phyloP scores from a whole-genome alignment of 768 basidiomycete genomes.

The Termitomyces titanicus region DNA sequence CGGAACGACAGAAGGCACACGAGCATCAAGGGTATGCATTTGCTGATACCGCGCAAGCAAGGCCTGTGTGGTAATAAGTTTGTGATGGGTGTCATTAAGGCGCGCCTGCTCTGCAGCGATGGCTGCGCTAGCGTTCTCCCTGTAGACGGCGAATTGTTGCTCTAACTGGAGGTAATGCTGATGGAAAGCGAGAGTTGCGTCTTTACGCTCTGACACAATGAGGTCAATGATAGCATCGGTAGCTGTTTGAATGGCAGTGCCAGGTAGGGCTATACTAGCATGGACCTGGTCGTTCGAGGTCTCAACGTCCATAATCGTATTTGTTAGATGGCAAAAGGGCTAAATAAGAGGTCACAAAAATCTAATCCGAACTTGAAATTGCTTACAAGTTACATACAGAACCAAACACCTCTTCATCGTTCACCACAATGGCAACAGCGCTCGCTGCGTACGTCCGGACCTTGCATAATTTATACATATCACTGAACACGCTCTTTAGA shows the following conservation, averaged over 20 bases:
- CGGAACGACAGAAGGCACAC: not conserved
- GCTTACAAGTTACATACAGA: slow-evolving; percentile 7
- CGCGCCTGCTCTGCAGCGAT: slow-evolving; percentile 8
- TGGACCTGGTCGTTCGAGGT: not conserved
- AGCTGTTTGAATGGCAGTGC: slow-evolving; percentile 18
- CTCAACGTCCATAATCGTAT: not conserved
- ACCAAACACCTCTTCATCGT: slow-evolving; percentile 20
- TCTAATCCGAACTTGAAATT: not conserved
- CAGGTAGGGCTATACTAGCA: not conserved
- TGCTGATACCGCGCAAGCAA: slow-evolving; percentile 10
- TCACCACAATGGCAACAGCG: slow-evolving; percentile 44
- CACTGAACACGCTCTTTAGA: slow-evolving; percentile 32
- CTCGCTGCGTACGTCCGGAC: slow-evolving; percentile 67
- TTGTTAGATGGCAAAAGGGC: not conserved
- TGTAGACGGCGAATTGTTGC: slow-evolving; percentile 6
- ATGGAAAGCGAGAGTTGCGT: slow-evolving; percentile 10
- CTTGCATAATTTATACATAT: not conserved
- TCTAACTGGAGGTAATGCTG: slow-evolving; percentile 10
- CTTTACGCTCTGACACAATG: slow-evolving; percentile 18
- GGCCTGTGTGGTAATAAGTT: slow-evolving; percentile 5
- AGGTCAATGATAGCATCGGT: slow-evolving; percentile 19
- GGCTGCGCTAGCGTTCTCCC: slow-evolving; percentile 2
- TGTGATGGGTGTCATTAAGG: not conserved
- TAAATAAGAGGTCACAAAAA: not conserved
- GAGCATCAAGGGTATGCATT: not conserved